These are phyloP conservation scores for Porogramme epimiltina DNA, from an alignment of 1,284 basidiomycete species.

Conservation along the genomic window DNA sequence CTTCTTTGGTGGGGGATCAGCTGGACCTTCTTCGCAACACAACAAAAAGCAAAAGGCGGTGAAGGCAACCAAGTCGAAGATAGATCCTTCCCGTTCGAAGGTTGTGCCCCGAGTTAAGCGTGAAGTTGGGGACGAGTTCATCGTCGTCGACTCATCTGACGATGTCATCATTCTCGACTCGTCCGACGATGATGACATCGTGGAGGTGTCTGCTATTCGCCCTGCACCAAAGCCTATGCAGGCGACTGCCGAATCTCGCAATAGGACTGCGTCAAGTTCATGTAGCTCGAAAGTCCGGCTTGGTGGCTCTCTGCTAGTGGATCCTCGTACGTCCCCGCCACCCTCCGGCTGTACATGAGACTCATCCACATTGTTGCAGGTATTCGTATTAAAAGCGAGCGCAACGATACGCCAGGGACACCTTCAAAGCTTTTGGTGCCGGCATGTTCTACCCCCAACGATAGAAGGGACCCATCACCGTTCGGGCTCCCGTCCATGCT, in stretches of 20 bases:
- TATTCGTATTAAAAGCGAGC: slow-evolving; percentile 7
- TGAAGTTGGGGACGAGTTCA: slow-evolving; percentile 40
- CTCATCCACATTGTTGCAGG: slow-evolving; percentile 4
- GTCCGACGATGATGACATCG: slow-evolving; percentile 42
- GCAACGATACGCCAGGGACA: background rate
- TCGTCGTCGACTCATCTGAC: slow-evolving; percentile 61
- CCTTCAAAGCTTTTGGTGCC: background rate
- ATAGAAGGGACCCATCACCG: slow-evolving; percentile 1
- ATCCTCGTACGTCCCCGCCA: slow-evolving; percentile 10
- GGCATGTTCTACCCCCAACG: background rate
- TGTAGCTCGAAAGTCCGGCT: too few relatives aligned
- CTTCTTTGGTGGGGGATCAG: slow-evolving; percentile 50
- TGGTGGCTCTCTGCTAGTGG: too few relatives aligned
- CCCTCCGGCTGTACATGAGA: too few relatives aligned
- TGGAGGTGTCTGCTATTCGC: slow-evolving; percentile 2
- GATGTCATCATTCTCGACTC: too few relatives aligned
- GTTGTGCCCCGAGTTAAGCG: background rate
- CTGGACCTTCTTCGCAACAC: background rate
- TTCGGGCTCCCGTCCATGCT: slow-evolving; percentile 14
- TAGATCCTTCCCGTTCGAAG: background rate
- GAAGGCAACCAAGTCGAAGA: slow-evolving; percentile 15
- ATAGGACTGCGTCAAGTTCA: background rate
- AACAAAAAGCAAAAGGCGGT: slow-evolving; percentile 1
- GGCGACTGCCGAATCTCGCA: background rate
- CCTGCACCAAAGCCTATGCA: slow-evolving; percentile 1